phyloP scores from a whole-genome alignment of 257 asterid species.

The Datura wrightii region DNA sequence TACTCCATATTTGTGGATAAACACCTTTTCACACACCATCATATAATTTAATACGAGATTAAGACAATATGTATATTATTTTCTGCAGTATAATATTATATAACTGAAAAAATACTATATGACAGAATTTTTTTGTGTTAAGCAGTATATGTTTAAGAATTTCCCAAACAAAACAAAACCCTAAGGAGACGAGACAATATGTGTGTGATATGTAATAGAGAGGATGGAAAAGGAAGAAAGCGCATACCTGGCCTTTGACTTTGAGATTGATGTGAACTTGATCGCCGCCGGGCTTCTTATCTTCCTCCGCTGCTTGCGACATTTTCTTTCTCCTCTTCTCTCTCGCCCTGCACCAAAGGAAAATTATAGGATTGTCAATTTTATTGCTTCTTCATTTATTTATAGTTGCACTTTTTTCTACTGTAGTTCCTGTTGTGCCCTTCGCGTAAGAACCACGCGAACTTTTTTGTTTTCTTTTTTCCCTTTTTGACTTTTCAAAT shows the following conservation, averaged over 20 bases:
- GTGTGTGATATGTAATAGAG: background rate
- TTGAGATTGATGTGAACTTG: constrained; percentile 53
- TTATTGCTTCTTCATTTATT: background rate
- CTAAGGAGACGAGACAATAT: background rate
- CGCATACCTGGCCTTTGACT: constrained; percentile 51
- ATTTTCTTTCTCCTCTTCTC: background rate
- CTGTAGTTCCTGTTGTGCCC: background rate
- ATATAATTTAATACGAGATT: no score
- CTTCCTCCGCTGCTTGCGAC: constrained; percentile 50
- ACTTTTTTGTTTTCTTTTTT: background rate
- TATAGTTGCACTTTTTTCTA: background rate
- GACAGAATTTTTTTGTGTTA: no score
- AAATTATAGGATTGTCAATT: no score
- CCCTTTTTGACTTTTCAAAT: background rate
- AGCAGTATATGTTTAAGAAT: no score
- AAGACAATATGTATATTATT: no score
- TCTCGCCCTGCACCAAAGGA: background rate
- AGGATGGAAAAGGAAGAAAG: background rate
- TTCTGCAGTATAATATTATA: no score
- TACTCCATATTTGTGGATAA: no score
- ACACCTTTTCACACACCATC: no score
- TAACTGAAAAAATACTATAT: no score
- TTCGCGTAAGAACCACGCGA: constrained; percentile 16
- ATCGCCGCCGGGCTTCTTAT: constrained; percentile 52
- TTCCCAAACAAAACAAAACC: no score